These are phyloP conservation scores for Suillus subluteus DNA, from an alignment of 768 basidiomycete species.

Conservation along the genomic window DNA sequence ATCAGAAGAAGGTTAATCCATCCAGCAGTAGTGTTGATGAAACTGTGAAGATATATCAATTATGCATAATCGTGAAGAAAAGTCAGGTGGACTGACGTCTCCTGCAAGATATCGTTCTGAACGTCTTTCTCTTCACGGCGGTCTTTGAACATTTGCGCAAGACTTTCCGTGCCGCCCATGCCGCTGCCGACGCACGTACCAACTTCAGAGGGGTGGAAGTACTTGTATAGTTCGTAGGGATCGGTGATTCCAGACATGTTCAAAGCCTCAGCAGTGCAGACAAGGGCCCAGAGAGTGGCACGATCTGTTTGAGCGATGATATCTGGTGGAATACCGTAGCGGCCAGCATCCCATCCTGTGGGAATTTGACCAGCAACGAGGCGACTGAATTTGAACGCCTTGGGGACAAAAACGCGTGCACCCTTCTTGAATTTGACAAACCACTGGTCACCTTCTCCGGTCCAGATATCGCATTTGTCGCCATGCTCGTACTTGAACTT, in stretches of 20 bases:
- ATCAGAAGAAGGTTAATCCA: conserved; percentile 96
- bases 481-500: conserved; percentile 98
- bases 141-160: conserved; percentile 98
- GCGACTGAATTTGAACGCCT: conserved; percentile 93
- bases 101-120: conserved; percentile 97
- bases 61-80: conserved; percentile 2
- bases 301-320: conserved; percentile 95
- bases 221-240: conserved; percentile 96
- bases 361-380: conserved; percentile 96
- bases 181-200: conserved; percentile 94
- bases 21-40: conserved; percentile 98
- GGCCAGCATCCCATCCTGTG: conserved; percentile 95
- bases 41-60: conserved; percentile 49
- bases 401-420: conserved; percentile 89
- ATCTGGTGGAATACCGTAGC: conserved; percentile 96
- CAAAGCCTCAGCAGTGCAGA: conserved; percentile 92
- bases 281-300: conserved; percentile 91
- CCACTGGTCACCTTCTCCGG: conserved; percentile 90
- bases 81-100: conserved; percentile 70
- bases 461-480: conserved; percentile 96
- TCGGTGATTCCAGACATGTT: conserved; percentile 97
- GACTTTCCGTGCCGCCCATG: conserved; percentile 93
- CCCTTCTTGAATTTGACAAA: conserved; percentile 99
- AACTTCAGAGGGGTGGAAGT: conserved; percentile 95
- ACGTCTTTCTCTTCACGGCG: conserved; percentile 97